A percentile compares a stretch with the other conserved stretches of the same genome.
phyloP scores from a whole-genome alignment of 768 basidiomycete genomes.

The Coprinopsis cinerea region DNA sequence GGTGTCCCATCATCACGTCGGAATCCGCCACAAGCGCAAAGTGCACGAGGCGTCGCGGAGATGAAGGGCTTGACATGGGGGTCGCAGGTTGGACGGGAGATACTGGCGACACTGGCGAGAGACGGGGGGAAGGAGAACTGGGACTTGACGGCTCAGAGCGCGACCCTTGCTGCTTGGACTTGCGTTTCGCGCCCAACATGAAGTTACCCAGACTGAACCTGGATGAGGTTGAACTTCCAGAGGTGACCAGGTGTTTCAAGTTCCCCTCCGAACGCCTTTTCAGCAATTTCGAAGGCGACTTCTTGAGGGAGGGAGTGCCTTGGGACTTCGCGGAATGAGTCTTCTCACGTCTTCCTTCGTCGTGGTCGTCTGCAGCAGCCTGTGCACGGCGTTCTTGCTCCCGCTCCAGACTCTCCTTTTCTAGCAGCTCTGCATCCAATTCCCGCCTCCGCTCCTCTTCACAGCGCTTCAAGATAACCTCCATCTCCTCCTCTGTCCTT shows the following conservation, averaged over 20 bases:
- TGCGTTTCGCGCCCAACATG: background rate
- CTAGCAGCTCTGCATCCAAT: background rate
- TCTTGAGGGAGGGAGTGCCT: conserved; percentile 1
- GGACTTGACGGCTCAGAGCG: background rate
- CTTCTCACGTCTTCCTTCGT: background rate
- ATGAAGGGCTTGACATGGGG: background rate
- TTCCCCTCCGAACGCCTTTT: conserved; percentile 3
- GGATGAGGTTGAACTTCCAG: background rate
- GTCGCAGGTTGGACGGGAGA: background rate
- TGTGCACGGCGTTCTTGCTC: background rate
- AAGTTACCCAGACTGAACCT: conserved; percentile 1
- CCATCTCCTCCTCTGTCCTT: conserved; percentile 5
- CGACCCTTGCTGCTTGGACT: background rate
- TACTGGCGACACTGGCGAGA: background rate
- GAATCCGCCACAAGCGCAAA: conserved; percentile 1
- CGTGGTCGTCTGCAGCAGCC: too few species aligned
- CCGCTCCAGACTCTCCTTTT: background rate
- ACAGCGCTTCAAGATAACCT: background rate
- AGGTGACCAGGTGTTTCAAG: background rate
- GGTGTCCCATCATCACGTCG: background rate
- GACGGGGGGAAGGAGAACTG: background rate
- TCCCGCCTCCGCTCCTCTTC: background rate
- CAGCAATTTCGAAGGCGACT: conserved; percentile 3
- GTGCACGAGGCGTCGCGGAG: background rate
- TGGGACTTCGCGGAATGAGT: background rate